phyloP scores from a whole-genome alignment of 371 early-diverging fungal genomes.

The Saksenaea vasiformis region DNA sequence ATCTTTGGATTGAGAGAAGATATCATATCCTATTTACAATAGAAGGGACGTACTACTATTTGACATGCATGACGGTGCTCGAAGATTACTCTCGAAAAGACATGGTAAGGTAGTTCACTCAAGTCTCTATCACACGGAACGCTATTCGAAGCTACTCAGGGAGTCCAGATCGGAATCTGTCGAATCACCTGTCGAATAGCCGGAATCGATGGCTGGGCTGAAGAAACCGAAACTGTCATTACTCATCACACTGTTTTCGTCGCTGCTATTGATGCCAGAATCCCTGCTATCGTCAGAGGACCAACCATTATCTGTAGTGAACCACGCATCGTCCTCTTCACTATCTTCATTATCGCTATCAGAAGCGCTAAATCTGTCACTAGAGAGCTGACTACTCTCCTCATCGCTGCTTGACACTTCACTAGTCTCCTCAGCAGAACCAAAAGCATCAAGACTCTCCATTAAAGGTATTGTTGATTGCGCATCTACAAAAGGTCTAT shows the following conservation, averaged over 20 bases:
- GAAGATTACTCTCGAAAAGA: not conserved
- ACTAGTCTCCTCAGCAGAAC: not conserved
- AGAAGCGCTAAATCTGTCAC: no score
- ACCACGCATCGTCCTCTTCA: no score
- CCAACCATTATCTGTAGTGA: not conserved
- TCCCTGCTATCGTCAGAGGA: not conserved
- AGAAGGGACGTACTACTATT: not conserved
- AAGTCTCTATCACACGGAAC: not conserved
- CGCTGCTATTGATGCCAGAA: not conserved
- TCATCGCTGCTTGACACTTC: no score
- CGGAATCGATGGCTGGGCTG: not conserved
- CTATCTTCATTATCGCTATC: no score
- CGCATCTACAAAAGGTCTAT: no score
- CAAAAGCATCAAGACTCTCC: not conserved
- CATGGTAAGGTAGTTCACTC: not conserved
- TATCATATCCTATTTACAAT: not conserved
- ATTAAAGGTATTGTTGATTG: not conserved
- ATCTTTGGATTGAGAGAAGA: no score
- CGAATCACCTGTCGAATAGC: slow-evolving; percentile 47
- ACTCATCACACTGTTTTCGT: not conserved
- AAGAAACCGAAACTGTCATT: not conserved
- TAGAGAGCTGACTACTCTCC: no score
- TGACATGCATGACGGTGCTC: not conserved
- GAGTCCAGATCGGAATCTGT: slow-evolving; percentile 43
- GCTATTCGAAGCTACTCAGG: not conserved